Percentiles rank a stretch among this genome's conserved stretches.
Evolutionary conservation across 2,329 filamentous ascomycete species (phyloP).

Genomic region (Orbilia blumenaviensis): DNA sequence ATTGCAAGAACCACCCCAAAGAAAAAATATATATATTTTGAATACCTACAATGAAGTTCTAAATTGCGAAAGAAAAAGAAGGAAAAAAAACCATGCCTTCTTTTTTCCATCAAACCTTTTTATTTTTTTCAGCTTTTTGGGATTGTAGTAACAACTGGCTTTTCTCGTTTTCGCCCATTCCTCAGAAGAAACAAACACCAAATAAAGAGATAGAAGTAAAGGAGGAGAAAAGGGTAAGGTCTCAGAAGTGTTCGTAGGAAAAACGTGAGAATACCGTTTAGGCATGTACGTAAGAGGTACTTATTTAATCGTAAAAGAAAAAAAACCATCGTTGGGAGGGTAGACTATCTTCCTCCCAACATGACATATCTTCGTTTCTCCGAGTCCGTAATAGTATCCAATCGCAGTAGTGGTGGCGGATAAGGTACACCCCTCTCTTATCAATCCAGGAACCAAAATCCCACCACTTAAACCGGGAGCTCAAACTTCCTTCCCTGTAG

Average conservation of each 20-base stretch:
- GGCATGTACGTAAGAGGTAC: too few relatives aligned
- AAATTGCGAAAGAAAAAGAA: slow-evolving; percentile 3
- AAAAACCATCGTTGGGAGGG: not conserved
- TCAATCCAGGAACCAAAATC: not conserved
- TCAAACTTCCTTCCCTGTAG: slow-evolving; percentile 89
- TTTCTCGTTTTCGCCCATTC: not conserved
- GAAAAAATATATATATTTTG: not conserved
- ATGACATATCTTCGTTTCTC: not conserved
- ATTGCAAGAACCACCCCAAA: not conserved
- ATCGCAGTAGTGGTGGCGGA: not conserved
- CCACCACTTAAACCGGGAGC: slow-evolving; percentile 72
- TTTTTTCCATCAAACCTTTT: not conserved
- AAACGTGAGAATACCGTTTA: too few relatives aligned
- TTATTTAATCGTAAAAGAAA: too few relatives aligned
- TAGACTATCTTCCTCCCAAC: not conserved
- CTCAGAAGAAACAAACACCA: not conserved
- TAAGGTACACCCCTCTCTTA: not conserved
- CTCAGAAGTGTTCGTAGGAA: too few relatives aligned
- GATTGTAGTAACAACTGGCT: too few relatives aligned
- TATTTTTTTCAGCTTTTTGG: not conserved
- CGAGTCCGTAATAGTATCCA: not conserved
- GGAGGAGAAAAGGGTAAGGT: too few relatives aligned
- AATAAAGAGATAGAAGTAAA: too few relatives aligned
- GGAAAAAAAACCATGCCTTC: too few relatives aligned
- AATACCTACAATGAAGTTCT: slow-evolving; percentile 12